phyloP scores from a whole-genome alignment of 2,329 filamentous ascomycete species.

The Claviceps sorghi region DNA sequence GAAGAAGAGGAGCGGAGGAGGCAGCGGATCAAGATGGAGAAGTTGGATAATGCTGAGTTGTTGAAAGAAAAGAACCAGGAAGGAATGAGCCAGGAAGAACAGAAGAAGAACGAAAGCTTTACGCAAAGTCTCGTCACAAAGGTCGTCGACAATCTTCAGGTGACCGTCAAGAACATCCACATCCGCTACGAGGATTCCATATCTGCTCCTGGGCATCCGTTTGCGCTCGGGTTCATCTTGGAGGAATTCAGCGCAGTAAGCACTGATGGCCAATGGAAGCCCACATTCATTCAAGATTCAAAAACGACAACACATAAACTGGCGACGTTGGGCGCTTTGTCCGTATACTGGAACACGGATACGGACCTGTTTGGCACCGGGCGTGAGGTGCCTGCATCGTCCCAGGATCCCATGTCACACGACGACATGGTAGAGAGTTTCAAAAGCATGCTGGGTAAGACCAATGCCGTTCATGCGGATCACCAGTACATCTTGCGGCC shows the following conservation, averaged over 20 bases:
- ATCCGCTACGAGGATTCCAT: constrained; percentile 96
- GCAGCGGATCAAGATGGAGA: constrained; percentile 96
- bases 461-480: constrained; percentile 39
- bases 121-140: constrained; percentile 89
- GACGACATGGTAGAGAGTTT: constrained; percentile 66
- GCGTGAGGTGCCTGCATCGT: constrained; percentile 40
- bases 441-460: constrained; percentile 62
- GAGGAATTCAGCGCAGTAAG: constrained; percentile 96
- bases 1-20: constrained; percentile 79
- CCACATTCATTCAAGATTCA: constrained; percentile 86
- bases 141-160: constrained; percentile 95
- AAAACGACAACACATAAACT: constrained; percentile 80
- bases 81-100: constrained; percentile 85
- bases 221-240: constrained; percentile 80
- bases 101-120: constrained; percentile 96
- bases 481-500: constrained; percentile 95
- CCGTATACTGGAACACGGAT: constrained; percentile 98
- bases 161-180: constrained; percentile 96
- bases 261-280: constrained; percentile 87
- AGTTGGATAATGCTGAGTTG: constrained; percentile 89
- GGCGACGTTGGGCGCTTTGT: constrained; percentile 74
- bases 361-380: constrained; percentile 69
- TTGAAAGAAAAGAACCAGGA: constrained; percentile 86
- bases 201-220: constrained; percentile 86
- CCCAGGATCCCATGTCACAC: constrained; percentile 49